Percentiles rank a stretch among this genome's conserved stretches.
Evolutionary conservation across 116 monocot species (phyloP).

Genomic region (Phalaenopsis hybrid): DNA sequence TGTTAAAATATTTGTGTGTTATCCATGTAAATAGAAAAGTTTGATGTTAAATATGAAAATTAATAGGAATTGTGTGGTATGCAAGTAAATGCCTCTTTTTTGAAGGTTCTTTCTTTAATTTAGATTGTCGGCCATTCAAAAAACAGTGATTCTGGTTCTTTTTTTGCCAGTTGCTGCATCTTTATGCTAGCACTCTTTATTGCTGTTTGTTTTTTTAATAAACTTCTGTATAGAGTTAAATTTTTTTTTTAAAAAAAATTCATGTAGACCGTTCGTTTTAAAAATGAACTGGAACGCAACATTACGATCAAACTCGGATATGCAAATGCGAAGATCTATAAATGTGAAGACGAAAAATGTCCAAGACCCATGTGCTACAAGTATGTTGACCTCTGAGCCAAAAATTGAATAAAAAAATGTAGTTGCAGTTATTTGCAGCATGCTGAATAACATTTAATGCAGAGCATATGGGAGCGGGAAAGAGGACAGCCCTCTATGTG

Average conservation of each 20-base stretch:
- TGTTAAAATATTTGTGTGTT: too few relatives aligned
- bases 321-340: slow-evolving; percentile 99
- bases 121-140: not conserved
- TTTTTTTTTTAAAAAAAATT: not conserved
- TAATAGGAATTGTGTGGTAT: too few relatives aligned
- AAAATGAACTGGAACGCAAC: slow-evolving; percentile 94
- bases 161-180: not conserved
- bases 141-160: not conserved
- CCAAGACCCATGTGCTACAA: slow-evolving; percentile 95
- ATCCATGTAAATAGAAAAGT: too few relatives aligned
- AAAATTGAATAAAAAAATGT: not conserved
- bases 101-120: not conserved
- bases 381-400: slow-evolving; percentile 32
- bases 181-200: not conserved
- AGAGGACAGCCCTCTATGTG: slow-evolving; percentile 89
- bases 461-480: slow-evolving; percentile 99
- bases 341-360: slow-evolving; percentile 97
- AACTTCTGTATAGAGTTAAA: not conserved
- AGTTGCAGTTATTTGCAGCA: not conserved
- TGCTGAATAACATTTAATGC: slow-evolving; percentile 5
- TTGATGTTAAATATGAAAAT: too few relatives aligned
- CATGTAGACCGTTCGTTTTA: slow-evolving; percentile 90
- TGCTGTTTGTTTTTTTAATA: too few relatives aligned
- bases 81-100: too few relatives aligned
- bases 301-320: slow-evolving; percentile 98